Conservation (phyloP, 768 basidiomycete species). For the Aureoboletus auriporus region DNA sequence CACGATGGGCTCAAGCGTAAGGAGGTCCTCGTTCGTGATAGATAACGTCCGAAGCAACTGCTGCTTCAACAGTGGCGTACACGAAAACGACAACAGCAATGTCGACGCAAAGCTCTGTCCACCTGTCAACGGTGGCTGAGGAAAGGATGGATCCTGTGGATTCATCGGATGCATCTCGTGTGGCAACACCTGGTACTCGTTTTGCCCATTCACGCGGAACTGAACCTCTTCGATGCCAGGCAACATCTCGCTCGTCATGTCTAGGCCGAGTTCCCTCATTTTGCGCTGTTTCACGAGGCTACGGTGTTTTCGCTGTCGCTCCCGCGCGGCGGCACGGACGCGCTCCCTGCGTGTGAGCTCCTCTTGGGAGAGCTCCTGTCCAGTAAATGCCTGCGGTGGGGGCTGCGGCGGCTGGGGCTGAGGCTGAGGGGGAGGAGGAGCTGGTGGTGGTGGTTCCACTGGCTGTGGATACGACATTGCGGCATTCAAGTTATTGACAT, state of each 20-base stretch:
- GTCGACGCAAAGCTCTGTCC: slow-evolving; percentile 82
- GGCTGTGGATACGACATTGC: slow-evolving; percentile 39
- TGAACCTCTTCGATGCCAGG: slow-evolving; percentile 63
- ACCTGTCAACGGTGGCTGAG: slow-evolving; percentile 45
- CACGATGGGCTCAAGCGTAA: slow-evolving; percentile 72
- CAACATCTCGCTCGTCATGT: slow-evolving; percentile 74
- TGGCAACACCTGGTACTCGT: slow-evolving; percentile 35
- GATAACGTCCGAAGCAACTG: slow-evolving; percentile 68
- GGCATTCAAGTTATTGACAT: slow-evolving; percentile 38
- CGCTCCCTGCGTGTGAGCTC: slow-evolving; percentile 66
- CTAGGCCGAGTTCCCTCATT: slow-evolving; percentile 76
- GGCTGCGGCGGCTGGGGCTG: slow-evolving; percentile 24
- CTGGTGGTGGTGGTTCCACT: slow-evolving; percentile 20
- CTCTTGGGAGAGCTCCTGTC: slow-evolving; percentile 50
- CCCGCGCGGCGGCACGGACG: slow-evolving; percentile 71
- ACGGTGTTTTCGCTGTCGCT: slow-evolving; percentile 81
- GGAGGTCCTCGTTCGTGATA: slow-evolving; percentile 77
- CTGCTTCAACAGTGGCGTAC: slow-evolving; percentile 67
- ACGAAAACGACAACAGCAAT: slow-evolving; percentile 71
- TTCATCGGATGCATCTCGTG: slow-evolving; percentile 35
- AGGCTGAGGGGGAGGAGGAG: slow-evolving; percentile 30
- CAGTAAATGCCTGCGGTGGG: slow-evolving; percentile 21
- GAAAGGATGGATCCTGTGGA: slow-evolving; percentile 59
- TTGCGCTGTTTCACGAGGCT: slow-evolving; percentile 74
- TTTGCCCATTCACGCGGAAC: slow-evolving; percentile 51